A percentile compares a stretch with the other conserved stretches of the same genome.
These are phyloP conservation scores for Pythium scleroteichum DNA, from an alignment of 352 stramenopile genomes.

Conservation along the genomic window DNA sequence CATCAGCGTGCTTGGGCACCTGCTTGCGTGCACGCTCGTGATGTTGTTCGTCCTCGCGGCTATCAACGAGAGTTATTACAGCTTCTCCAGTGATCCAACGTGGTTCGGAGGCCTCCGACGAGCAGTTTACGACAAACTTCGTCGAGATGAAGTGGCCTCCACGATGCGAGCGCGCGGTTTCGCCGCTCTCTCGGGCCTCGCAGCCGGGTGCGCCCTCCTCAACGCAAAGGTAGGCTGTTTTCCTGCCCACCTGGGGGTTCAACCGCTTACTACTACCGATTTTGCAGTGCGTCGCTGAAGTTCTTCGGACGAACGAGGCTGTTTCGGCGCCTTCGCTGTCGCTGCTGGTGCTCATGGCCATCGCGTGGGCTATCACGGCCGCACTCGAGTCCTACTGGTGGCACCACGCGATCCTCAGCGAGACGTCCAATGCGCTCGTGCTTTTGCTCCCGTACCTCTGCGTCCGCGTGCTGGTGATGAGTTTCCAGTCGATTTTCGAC, in stretches of 20 bases:
- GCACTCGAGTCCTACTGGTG: constrained; percentile 26
- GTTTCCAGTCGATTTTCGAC: too few species aligned
- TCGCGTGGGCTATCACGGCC: constrained; percentile 15
- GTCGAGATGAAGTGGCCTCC: constrained; percentile 1
- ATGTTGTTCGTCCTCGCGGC: constrained; percentile 20
- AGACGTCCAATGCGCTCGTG: background rate
- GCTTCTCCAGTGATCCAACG: constrained; percentile 2
- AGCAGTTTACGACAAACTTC: constrained; percentile 5
- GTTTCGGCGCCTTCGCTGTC: background rate
- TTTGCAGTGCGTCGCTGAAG: constrained; percentile 11
- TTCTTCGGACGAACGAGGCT: constrained; percentile 6
- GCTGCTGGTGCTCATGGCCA: background rate
- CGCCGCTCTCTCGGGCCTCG: constrained; percentile 30
- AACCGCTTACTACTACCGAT: too few species aligned
- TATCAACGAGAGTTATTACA: constrained; percentile 24
- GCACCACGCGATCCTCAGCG: constrained; percentile 15
- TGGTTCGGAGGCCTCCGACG: constrained; percentile 6
- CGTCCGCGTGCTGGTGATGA: constrained; percentile 15
- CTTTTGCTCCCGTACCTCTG: constrained; percentile 15
- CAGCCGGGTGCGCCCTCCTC: constrained; percentile 28
- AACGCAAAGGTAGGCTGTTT: constrained; percentile 36
- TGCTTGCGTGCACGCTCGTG: constrained; percentile 22
- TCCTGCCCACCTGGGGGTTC: too few species aligned
- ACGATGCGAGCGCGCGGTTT: constrained; percentile 25
- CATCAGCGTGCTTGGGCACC: constrained; percentile 17